Evolutionary conservation across 495 filamentous ascomycete genomes (phyloP), one percentile per base, ranked within the genome.

Genomic region (Talaromyces ruber): DNA sequence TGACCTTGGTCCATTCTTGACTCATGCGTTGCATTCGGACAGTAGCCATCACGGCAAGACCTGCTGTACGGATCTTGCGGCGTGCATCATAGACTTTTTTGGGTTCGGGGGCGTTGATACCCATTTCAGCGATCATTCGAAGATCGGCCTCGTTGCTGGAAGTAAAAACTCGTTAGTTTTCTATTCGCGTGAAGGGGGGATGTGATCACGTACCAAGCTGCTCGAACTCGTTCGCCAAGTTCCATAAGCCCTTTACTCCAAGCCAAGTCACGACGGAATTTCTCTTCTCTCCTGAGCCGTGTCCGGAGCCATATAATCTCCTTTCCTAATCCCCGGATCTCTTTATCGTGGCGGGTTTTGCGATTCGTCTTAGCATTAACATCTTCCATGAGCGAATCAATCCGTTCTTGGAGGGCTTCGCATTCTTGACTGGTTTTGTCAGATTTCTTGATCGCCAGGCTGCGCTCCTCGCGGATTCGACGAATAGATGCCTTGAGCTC

Each of bases 101-200:
- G 37, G 67, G 68, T 52, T 76, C 71, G 16, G 70, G 70, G 43
- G 74, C 57, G 60, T 80, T 81, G 66, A 90, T 82, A 56, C 88
- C 87, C 81, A 96, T 95, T 62, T 87, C 82, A 62, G 85, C 80
- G 61, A 98, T 85, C 71, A 96, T 87, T 45, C 84, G 82, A 32
- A 98, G 84, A 69, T 97, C 91, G 64, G 88, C 90, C 73, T 93
- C 87, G 79, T 97, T 98, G 72, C 93, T 97, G 68, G 75, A 70
- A 62, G 12, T 52, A 66, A 68, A 64, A 69, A 50, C 32, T 58
- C 51, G 21, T 61, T 34, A 45, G 34, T 16, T 26, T 30, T 51
- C 43, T 25, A 58, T 9, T 64, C 37, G 50, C 34, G 55, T 43
- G 63, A 45, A 63, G 18, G 54, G 62, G 57, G 47, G 58, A 62